A percentile compares a stretch with the other conserved stretches of the same genome.
phyloP scores from a whole-genome alignment of 2,329 filamentous ascomycete genomes.

The Trichoderma sp. region DNA sequence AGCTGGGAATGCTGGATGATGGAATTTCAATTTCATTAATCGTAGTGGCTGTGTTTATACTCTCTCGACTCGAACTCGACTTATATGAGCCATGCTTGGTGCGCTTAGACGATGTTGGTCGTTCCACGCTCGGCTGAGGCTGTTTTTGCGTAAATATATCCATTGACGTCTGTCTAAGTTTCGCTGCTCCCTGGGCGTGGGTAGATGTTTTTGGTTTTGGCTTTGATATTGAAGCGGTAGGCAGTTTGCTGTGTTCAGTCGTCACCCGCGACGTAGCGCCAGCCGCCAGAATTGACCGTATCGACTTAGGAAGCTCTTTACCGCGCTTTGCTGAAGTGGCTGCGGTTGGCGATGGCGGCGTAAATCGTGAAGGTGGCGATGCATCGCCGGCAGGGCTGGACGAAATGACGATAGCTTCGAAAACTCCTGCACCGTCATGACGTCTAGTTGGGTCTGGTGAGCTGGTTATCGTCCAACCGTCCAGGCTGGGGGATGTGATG shows the following conservation, averaged over 20 bases:
- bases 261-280: conserved; percentile 30
- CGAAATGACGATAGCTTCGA: conserved; percentile 48
- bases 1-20: background rate
- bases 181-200: conserved; percentile 23
- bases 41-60: conserved; percentile 7
- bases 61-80: background rate
- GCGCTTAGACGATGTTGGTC: background rate
- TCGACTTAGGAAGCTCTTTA: conserved; percentile 31
- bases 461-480: conserved; percentile 44
- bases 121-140: conserved; percentile 5
- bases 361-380: conserved; percentile 36
- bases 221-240: background rate
- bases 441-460: conserved; percentile 48
- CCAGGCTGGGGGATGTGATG: conserved; percentile 30
- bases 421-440: conserved; percentile 29
- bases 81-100: background rate
- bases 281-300: conserved; percentile 33
- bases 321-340: conserved; percentile 18
- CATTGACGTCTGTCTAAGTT: conserved; percentile 40
- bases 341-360: conserved; percentile 28
- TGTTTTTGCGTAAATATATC: conserved; percentile 33
- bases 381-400: conserved; percentile 44
- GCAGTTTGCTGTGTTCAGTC: conserved; percentile 7
- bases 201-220: background rate
- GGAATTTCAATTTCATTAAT: conserved; percentile 27